Base-by-base conservation (phyloP, 495 filamentous ascomycete species). In the Neurospora sp. region DNA sequence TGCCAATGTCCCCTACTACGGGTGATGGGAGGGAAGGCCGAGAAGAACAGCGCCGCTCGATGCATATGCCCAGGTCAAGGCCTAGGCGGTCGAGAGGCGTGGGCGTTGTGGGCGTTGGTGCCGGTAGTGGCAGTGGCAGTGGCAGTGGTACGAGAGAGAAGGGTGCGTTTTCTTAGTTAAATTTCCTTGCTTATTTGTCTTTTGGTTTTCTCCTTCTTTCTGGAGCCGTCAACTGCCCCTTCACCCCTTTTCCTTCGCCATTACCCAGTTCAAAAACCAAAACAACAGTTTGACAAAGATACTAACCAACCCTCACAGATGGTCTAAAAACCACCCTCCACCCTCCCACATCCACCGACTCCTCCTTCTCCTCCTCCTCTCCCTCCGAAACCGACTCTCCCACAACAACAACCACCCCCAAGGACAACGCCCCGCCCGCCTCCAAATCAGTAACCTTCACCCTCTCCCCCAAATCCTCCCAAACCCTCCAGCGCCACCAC, bases 371-470 rank as follows among this genome's bases (percentile, higher is more conserved):
- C 39, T 20, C 31, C 66, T 44, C 62, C 6, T 42, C 16, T 3
- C 16, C 71, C 5, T 66, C 54, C 1, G 54, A 66, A 18, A 16
- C 54, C 54, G 40, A 42, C 16, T 27, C 18, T 59, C 39, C 48
- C 70, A 8, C 71, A 11, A 12, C 38, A 27, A 16, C 35, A 27
- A 16, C 27, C 18, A 39, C 40, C 16, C 66, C 71, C 11, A 75
- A 73, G 12, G 39, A 73, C 10, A 75, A 75, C 4, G 31, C 4
- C 54, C 76, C 73, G 5, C 75, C 76, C 4, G 72, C 74, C 0
- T 20, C 76, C 16, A 86, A 81, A 74, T 81, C 77, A 54, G 85
- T 84, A 39, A 79, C 75, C 71, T 86, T 83, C 79, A 82, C 84
- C 4, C 74, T 85, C 62, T 84, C 83, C 7, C 83, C 83, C 3